Base-by-base conservation (phyloP, 345 rosid species). In the Angophora floribunda region DNA sequence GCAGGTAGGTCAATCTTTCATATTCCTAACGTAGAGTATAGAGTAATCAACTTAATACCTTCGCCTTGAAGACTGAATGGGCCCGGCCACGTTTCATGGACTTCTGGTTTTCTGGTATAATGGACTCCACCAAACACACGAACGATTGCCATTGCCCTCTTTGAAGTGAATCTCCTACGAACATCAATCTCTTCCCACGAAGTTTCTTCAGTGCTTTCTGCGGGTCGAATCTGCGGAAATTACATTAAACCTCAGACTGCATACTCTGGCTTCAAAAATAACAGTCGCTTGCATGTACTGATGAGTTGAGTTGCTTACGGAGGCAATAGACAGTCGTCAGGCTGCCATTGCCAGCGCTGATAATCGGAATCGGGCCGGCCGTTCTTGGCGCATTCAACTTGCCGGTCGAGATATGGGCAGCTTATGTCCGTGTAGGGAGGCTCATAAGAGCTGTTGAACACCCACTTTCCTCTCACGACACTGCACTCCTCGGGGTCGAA, bases 131-230 rank as follows among this genome's bases (percentile, higher is more conserved):
- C 93, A 95, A 91, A 89, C 99, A 97, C 75, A 97, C 93, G 87
- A 97, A 95, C 44, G 99, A 97, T 89, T 97, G 95, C 98, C 99
- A 96, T 52, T 97, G 99, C 86, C 96, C 96, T 88, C 98, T 88
- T 87, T 97, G 98, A 82, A 97, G 86, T 2, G 99, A 97, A 88
- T 97, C 99, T 87, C 99, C 99, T 0, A 95, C 98, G 88, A 97
- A 97, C 87, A 96, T 91, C 3, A 97, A 90, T 89, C 96, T 94
- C 91, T 96, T 97, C 75, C 97, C 96, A 80, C 94, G 92, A 36
- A 97, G 94, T 88, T 93, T 96, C 86, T 93, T 94, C 47, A 97
- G 92, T 67, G 94, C 93, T 85, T 91, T 85, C 87, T 93, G 92
- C n/a, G 99, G 92, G 85, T 91, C 91, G 90, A 96, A 97, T 92